These are phyloP conservation scores for Magnolia officinalis DNA, from an alignment of 164 flowering plant genomes.

Conservation along the genomic window DNA sequence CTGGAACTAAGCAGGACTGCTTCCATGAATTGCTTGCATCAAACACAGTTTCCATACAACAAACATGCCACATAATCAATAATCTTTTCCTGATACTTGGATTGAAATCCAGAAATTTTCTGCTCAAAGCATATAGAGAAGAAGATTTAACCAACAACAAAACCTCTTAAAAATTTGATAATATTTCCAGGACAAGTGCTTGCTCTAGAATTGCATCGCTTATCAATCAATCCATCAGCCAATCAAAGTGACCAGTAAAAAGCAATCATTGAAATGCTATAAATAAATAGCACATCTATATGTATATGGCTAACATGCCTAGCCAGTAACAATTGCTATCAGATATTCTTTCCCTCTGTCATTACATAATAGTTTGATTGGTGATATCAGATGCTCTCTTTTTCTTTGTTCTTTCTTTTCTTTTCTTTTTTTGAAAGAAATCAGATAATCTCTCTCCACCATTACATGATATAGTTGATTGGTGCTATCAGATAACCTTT, in stretches of 20 bases:
- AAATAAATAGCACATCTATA: background rate
- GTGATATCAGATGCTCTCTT: background rate
- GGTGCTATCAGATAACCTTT: background rate
- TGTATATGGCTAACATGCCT: constrained; percentile 19
- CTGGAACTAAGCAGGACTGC: too few species aligned
- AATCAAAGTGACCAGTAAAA: background rate
- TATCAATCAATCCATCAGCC: background rate
- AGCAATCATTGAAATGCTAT: background rate
- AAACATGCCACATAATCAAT: background rate
- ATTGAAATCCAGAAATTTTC: background rate
- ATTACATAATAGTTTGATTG: background rate
- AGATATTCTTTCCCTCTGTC: too few species aligned
- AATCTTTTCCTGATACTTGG: background rate
- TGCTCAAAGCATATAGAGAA: background rate
- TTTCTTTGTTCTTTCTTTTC: background rate
- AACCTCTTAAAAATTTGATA: background rate
- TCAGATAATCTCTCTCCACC: background rate
- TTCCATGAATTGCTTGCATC: background rate
- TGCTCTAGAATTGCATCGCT: background rate
- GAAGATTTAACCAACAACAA: background rate
- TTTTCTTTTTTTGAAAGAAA: background rate
- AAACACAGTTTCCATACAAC: background rate
- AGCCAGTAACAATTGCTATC: constrained; percentile 11
- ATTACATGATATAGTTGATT: background rate
- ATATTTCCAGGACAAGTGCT: background rate